Evolutionary conservation across 139 green algal genomes (phyloP).

Genomic region (Eudorina sp.): DNA sequence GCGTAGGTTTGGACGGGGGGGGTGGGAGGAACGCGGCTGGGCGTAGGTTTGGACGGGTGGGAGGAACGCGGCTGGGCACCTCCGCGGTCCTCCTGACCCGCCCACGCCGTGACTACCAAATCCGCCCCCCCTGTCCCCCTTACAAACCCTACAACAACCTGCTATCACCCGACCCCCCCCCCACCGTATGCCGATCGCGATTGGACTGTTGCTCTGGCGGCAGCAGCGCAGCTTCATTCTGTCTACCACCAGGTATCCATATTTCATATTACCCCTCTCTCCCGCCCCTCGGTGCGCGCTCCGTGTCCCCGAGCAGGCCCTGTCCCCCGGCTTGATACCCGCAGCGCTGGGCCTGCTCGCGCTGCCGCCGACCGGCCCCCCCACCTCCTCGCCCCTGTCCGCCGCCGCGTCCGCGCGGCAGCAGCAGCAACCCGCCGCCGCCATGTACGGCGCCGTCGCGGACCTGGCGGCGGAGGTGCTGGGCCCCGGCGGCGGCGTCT

Average conservation of each 20-base stretch:
- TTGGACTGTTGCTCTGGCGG: too few species aligned
- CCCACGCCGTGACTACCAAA: too few species aligned
- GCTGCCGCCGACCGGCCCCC: background rate
- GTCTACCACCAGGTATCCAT: too few species aligned
- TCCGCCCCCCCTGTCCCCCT: too few species aligned
- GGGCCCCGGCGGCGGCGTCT: conserved; percentile 20
- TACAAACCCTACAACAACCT: too few species aligned
- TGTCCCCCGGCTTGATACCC: conserved; percentile 53
- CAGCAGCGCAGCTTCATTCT: too few species aligned
- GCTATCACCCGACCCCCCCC: too few species aligned
- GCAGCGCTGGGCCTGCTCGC: conserved; percentile 50
- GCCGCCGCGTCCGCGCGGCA: background rate
- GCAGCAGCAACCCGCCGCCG: conserved; percentile 17
- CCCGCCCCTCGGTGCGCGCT: background rate
- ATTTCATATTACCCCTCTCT: too few species aligned
- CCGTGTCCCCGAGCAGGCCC: background rate
- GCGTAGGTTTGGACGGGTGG: background rate
- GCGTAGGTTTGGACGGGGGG: background rate
- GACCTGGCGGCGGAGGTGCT: conserved; percentile 64
- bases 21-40: background rate
- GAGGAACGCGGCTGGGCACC: background rate
- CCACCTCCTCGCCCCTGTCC: conserved; percentile 3
- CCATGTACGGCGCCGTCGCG: conserved; percentile 37
- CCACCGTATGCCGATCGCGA: too few species aligned
- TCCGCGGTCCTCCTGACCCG: background rate